These are phyloP conservation scores for Oenanthe sinensis DNA, from an alignment of 129 eudicot species.

Conservation along the genomic window DNA sequence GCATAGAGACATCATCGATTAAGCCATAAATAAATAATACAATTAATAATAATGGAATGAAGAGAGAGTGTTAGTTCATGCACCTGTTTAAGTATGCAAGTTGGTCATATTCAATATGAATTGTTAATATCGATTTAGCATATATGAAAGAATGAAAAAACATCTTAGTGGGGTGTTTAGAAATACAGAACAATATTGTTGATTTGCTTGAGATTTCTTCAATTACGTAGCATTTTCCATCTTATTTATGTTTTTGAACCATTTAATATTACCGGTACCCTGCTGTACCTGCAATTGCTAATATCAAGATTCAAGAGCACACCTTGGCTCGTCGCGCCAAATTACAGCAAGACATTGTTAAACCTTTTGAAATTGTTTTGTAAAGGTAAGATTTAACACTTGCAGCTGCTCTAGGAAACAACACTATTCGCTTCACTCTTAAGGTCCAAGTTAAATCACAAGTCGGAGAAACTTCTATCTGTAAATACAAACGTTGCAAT, in stretches of 20 bases:
- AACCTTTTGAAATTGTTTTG: background rate
- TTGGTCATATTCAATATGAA: background rate
- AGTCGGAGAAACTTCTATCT: background rate
- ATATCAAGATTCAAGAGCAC: background rate
- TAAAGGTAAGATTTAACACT: background rate
- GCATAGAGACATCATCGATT: background rate
- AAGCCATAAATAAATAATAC: background rate
- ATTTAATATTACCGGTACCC: background rate
- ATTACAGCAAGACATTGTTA: background rate
- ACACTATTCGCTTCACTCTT: too few species aligned
- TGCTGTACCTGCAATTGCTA: background rate
- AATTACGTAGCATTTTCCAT: background rate
- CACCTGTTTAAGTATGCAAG: background rate
- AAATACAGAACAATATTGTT: background rate
- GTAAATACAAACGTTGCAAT: background rate
- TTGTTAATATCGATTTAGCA: background rate
- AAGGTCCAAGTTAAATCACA: background rate
- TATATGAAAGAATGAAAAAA: background rate
- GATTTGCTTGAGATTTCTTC: constrained; percentile 7
- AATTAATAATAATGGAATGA: background rate
- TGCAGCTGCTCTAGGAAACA: background rate
- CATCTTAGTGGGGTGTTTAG: background rate
- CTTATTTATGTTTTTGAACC: background rate
- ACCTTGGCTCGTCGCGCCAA: background rate
- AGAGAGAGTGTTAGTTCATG: constrained; percentile 3